Percentiles rank a stretch among this genome's conserved stretches.
phyloP scores from a whole-genome alignment of 371 early-diverging fungal genomes.

The Nematocida homosporus region DNA sequence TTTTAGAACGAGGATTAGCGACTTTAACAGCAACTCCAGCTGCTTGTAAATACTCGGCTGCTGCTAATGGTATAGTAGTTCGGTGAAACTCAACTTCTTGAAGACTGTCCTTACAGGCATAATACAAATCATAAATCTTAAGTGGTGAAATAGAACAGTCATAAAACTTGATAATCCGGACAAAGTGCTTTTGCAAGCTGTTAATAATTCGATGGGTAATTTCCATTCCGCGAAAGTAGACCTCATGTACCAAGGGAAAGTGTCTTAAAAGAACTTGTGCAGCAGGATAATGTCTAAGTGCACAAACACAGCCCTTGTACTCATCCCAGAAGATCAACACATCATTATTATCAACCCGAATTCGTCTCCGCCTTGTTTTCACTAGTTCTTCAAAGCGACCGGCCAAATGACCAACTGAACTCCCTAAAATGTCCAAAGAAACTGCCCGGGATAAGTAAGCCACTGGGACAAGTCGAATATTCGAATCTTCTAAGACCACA shows the following conservation, averaged over 20 bases:
- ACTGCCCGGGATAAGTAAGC: conserved; percentile 6
- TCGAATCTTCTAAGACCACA: conserved; percentile 12
- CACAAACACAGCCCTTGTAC: conserved; percentile 38
- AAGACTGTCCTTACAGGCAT: no score
- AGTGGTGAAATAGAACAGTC: no score
- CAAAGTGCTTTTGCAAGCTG: conserved; percentile 13
- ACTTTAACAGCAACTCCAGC: no score
- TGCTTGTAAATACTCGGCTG: no score
- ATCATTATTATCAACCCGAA: conserved; percentile 17
- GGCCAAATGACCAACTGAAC: conserved; percentile 20
- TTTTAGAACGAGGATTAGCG: no score
- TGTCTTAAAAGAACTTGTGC: no score
- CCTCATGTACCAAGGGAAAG: no score
- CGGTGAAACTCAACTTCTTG: no score
- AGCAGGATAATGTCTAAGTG: conserved; percentile 19
- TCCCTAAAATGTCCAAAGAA: conserved; percentile 41
- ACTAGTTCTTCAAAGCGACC: conserved; percentile 17
- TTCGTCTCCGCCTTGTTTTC: conserved; percentile 14
- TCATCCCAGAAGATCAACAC: conserved; percentile 49
- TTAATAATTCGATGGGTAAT: conserved; percentile 28
- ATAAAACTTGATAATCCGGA: no score
- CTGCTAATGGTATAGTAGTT: no score
- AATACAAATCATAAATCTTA: no score
- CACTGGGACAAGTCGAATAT: not conserved
- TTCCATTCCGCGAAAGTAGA: conserved; percentile 1